Base-by-base conservation (phyloP, 2,329 filamentous ascomycete species). In the Sclerotinia trifoliorum region DNA sequence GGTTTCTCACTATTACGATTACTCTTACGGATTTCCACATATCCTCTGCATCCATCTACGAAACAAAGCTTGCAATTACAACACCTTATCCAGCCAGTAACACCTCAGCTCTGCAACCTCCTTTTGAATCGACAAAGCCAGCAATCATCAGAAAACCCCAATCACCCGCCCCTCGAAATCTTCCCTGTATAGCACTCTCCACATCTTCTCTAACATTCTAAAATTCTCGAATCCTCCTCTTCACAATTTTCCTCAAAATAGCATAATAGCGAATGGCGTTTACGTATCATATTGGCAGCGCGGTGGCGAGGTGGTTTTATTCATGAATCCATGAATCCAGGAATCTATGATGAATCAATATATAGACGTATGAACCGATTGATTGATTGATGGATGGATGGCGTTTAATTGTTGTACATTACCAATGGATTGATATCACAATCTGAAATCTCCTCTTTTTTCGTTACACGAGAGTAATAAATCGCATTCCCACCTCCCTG, bases 201-300 rank as follows among this genome's bases (percentile, higher is more conserved):
- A 44, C 13, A 35, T 11, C 8, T 32, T 32, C 26, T 42, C 3
- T 2, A 32, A 24, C 24, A 13, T 56, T n/a, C 19, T 21, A 21
- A 21, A 24, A 8, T 39, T 39, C 54, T 15, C 52, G 52, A 32
- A 29, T 5, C 21, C 11, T 24, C 17, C 8, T 42, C 57, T 60
- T 29, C 42, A 48, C 10, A 26, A 61, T 19, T 49, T 17, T 57
- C 32, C 55, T 35, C 29, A 56, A 15, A 42, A 63, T 35, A n/a
- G 46, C 46, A 63, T 63, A 39, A 63, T 51, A 39, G 46, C 60
- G 60, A 63, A 63, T 51, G 60, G 60, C 46, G 46, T 63, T 63
- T 51, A 51, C 32, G n/a, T 51, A 26, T 51, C 21, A 51, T 51
- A 26, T 51, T 51, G 46, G 60, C 46, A 63, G 60, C 46, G 60